These are phyloP conservation scores for Colletotrichum siamense DNA, from an alignment of 2,329 filamentous ascomycete genomes.

Conservation along the genomic window DNA sequence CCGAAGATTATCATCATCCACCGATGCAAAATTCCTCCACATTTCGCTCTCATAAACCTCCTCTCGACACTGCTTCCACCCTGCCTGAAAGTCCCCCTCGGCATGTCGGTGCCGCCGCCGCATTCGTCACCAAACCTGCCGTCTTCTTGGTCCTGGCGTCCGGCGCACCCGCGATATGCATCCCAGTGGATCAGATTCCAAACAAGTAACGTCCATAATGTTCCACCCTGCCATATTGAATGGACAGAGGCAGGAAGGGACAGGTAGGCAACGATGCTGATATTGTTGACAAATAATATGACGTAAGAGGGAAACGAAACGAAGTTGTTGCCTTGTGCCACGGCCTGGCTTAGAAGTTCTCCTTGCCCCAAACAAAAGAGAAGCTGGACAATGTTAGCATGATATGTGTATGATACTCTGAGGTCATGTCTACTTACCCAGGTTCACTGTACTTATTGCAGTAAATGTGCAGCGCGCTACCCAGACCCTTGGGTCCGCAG, in stretches of 20 bases:
- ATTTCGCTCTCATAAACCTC: neutral
- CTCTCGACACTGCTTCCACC: neutral
- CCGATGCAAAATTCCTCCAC: constrained; percentile 8
- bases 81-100: neutral
- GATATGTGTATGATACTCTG: neutral
- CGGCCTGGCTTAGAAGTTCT: constrained; percentile 61
- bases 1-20: constrained; percentile 22
- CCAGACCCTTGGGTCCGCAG: constrained; percentile 82
- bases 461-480: constrained; percentile 78
- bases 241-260: neutral
- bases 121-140: neutral
- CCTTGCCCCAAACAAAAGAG: constrained; percentile 72
- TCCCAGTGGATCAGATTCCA: constrained; percentile 8
- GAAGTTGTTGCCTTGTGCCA: constrained; percentile 12
- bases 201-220: neutral
- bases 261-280: constrained; percentile 2
- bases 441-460: constrained; percentile 90
- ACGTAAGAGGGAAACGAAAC: constrained; percentile 21
- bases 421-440: constrained; percentile 59
- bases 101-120: neutral
- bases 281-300: constrained; percentile 18
- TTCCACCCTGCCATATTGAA: neutral
- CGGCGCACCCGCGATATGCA: constrained; percentile 16
- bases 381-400: constrained; percentile 47
- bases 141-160: neutral